Base-by-base conservation (phyloP, 2,329 filamentous ascomycete genomes). In the Aspergillus japonicus region DNA sequence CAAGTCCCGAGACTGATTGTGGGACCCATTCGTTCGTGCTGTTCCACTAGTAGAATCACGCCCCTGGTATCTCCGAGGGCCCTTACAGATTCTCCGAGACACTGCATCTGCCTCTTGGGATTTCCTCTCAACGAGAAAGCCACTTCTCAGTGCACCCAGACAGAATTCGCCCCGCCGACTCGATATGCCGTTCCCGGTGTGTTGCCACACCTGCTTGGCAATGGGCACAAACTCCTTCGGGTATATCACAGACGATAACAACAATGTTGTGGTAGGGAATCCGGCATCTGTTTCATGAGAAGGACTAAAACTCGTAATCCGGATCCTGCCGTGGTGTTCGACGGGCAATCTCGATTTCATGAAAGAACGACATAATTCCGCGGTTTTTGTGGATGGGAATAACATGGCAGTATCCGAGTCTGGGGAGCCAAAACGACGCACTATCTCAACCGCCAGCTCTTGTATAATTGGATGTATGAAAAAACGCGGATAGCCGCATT, bases 161-260 rank as follows among this genome's bases (percentile, higher is more conserved):
- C 91, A 96, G 75, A 96, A 97, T 72, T 97, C 94, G 35, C 92
- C 93, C 47, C 92, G 86, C 53, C 95, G 88, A 73, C 93, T 97
- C 0, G 93, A 97, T 14, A 96, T 83, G 16, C 95, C 95, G 62
- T 96, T 93, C 21, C 95, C 95, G 0, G 91, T 90, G 75, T 99
- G 95, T 74, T 98, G 95, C 95, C 95, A 99, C 70, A 96, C 97
- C 69, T 92, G 86, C 75, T 97, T 98, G n/a, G 92, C 91, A 60
- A 90, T 76, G 4, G 85, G 78, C 68, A 89, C 93, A 19, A 86
- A 78, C 12, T 87, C 84, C 50, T 83, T 80, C 0, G 88, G 85
- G 67, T 89, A 92, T 47, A 98, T 72, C 3, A 96, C 87, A 24
- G 87, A 87, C 1, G 85, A 89, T 23, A 93, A 79, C 10, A 82